Base-by-base conservation (phyloP, 1,139 yeast species). In the Lodderomyces orthopsilosis region DNA sequence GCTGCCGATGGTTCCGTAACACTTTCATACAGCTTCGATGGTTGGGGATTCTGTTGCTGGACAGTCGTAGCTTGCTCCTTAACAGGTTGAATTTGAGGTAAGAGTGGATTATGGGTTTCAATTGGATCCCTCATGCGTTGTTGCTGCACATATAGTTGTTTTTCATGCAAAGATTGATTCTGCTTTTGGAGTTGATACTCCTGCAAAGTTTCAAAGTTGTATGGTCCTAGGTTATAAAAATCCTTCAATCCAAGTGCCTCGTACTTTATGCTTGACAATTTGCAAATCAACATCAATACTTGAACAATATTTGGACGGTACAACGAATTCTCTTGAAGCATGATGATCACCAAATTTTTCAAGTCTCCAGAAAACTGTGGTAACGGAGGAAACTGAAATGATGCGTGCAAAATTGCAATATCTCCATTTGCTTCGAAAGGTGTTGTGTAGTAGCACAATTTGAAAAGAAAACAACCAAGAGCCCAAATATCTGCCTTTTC, bases 291-390 rank as follows among this genome's bases (percentile, higher is more conserved):
- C 58, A 65, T 66, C 17, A 72, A 52, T 0, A 73, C 72, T 50
- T 91, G 98, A 48, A 83, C 88, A 24, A 90, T 83, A 59, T 89
- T 93, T 7, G 98, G 98, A 53, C 98, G 75, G 51, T 79, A 75
- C 14, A 79, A 61, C 4, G 98, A 96, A 52, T 84, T 86, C 49
- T 85, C 93, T 47, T 85, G 85, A 37, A 88, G 68, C 80, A 85
- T 77, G 23, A 84, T 88, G n/a, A 85, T 77, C 37, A 91, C 84
- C 54, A 93, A 66, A 56, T 85, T 85, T 56, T 81, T 83, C 53
- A 85, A 63, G 49, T 82, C 80, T 2, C 85, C 76, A 3, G 86
- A 77, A 53, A 68, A 85, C 21, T 59, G 62, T 0, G 88, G 87
- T 7, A 58, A 51, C 1, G 70, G 66, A 2, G 85, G 85, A 50